A percentile compares a stretch with the other conserved stretches of the same genome.
Conservation (phyloP, 1,284 basidiomycete genomes). For the Mycosarcoma mackinlayi region DNA sequence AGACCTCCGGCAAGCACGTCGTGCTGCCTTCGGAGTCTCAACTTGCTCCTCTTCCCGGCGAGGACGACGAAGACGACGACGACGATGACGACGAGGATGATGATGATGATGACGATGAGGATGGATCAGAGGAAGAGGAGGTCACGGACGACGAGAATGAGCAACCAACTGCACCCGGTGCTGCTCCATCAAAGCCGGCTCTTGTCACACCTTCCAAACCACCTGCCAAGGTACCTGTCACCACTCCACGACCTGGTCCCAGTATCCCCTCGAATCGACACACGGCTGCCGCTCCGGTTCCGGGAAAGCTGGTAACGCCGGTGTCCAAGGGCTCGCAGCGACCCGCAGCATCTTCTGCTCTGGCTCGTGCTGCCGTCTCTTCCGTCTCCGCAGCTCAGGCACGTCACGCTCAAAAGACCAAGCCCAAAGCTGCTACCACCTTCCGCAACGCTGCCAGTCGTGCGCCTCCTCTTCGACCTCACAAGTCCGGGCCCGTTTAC, state of each 20-base stretch:
- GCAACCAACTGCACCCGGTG: not conserved
- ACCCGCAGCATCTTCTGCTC: slow-evolving; percentile 46
- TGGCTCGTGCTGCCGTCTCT: slow-evolving; percentile 43
- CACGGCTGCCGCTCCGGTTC: slow-evolving; percentile 25
- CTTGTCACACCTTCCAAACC: slow-evolving; percentile 25
- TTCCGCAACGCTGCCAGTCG: slow-evolving; percentile 39
- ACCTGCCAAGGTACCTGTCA: slow-evolving; percentile 44
- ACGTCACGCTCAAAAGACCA: slow-evolving; percentile 27
- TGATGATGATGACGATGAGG: slow-evolving; percentile 62
- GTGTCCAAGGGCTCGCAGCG: slow-evolving; percentile 32
- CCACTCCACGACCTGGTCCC: slow-evolving; percentile 33
- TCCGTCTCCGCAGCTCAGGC: slow-evolving; percentile 42
- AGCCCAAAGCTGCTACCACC: slow-evolving; percentile 36
- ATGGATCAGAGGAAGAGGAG: slow-evolving; percentile 66
- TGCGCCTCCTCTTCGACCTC: slow-evolving; percentile 44
- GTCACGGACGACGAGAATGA: slow-evolving; percentile 55
- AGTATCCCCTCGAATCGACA: slow-evolving; percentile 41
- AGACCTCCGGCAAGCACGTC: slow-evolving; percentile 91
- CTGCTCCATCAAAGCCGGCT: slow-evolving; percentile 8
- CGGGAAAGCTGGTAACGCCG: slow-evolving; percentile 42
- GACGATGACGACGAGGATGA: slow-evolving; percentile 62
- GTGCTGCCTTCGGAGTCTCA: slow-evolving; percentile 90
- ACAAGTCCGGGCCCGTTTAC: slow-evolving; percentile 58
- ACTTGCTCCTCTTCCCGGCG: slow-evolving; percentile 77
- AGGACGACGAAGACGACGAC: slow-evolving; percentile 70